Percentiles rank a stretch among this genome's conserved stretches.
These are phyloP conservation scores for Trichaptum fuscoviolaceum DNA, from an alignment of 768 basidiomycete genomes.

Conservation along the genomic window DNA sequence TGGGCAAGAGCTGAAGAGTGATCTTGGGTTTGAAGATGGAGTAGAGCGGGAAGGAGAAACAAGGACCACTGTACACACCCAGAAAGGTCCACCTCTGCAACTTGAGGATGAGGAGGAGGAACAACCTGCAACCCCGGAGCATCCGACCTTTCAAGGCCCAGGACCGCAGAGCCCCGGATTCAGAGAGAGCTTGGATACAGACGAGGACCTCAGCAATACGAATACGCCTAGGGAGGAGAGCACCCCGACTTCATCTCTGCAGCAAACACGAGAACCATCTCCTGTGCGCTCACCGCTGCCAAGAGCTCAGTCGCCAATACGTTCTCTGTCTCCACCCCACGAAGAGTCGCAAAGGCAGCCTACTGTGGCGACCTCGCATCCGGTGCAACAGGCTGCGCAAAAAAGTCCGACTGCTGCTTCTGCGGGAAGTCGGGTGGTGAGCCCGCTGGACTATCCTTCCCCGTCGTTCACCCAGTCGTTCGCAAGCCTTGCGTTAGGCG, in stretches of 20 bases:
- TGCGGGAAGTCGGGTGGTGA: conserved; percentile 13
- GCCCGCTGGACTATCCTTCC: conserved; percentile 26
- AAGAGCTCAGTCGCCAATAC: conserved; percentile 8
- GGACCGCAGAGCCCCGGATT: conserved; percentile 41
- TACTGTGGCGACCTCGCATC: conserved; percentile 8
- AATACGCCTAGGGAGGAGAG: conserved; percentile 8
- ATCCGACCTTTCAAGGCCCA: conserved; percentile 13
- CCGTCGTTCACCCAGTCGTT: conserved; percentile 27
- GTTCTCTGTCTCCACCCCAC: neutral
- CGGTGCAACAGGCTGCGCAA: neutral
- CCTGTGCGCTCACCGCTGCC: conserved; percentile 19
- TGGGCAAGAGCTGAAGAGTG: conserved; percentile 23
- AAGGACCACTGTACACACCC: conserved; percentile 19
- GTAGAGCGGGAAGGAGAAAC: conserved; percentile 16
- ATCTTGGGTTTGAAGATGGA: conserved; percentile 22
- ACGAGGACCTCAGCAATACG: conserved; percentile 20
- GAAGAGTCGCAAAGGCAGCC: neutral
- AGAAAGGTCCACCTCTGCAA: conserved; percentile 16
- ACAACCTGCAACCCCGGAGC: conserved; percentile 5
- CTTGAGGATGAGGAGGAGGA: conserved; percentile 27
- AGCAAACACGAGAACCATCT: conserved; percentile 25
- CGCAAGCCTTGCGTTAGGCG: conserved; percentile 43
- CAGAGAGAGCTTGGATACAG: conserved; percentile 39
- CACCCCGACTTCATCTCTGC: conserved; percentile 16
- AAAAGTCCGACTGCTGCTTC: neutral